Percentiles rank a stretch among this genome's conserved stretches.
Evolutionary conservation across 352 stramenopile genomes (phyloP).

Genomic region (Phytophthora sansomeana): DNA sequence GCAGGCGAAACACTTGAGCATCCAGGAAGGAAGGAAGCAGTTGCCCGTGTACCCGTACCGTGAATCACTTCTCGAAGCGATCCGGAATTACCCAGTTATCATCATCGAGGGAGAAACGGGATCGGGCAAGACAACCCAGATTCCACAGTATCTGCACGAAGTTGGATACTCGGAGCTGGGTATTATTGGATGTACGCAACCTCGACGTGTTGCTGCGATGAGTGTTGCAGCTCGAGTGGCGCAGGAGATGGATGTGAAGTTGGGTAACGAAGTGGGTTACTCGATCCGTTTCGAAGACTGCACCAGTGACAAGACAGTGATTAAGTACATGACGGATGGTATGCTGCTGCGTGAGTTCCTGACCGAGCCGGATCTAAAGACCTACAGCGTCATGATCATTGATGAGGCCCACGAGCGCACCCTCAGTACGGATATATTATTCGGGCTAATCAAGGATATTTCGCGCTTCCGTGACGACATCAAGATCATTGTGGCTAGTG

Average conservation of each 20-base stretch:
- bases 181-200: conserved; percentile 96
- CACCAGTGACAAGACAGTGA: conserved; percentile 96
- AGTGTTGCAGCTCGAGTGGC: conserved; percentile 98
- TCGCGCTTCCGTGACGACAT: conserved; percentile 96
- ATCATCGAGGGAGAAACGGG: conserved; percentile 94
- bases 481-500: conserved; percentile 97
- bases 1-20: conserved; percentile 92
- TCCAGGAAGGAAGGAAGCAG: conserved; percentile 95
- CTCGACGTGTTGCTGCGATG: conserved; percentile 98
- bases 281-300: conserved; percentile 99
- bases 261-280: conserved; percentile 98
- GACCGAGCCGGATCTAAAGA: conserved; percentile 96
- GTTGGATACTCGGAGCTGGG: conserved; percentile 98
- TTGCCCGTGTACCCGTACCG: conserved; percentile 98
- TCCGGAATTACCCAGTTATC: conserved; percentile 94
- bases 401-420: conserved; percentile 99
- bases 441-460: conserved; percentile 99
- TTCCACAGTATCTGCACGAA: conserved; percentile 98
- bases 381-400: conserved; percentile 98
- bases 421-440: conserved; percentile 98
- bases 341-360: conserved; percentile 99
- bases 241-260: conserved; percentile 98
- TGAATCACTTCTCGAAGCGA: conserved; percentile 97
- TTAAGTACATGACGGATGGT: conserved; percentile 99
- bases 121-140: conserved; percentile 99